These are phyloP conservation scores for Furcasterigmium sp. DNA, from an alignment of 2,329 filamentous ascomycete genomes.

Conservation along the genomic window DNA sequence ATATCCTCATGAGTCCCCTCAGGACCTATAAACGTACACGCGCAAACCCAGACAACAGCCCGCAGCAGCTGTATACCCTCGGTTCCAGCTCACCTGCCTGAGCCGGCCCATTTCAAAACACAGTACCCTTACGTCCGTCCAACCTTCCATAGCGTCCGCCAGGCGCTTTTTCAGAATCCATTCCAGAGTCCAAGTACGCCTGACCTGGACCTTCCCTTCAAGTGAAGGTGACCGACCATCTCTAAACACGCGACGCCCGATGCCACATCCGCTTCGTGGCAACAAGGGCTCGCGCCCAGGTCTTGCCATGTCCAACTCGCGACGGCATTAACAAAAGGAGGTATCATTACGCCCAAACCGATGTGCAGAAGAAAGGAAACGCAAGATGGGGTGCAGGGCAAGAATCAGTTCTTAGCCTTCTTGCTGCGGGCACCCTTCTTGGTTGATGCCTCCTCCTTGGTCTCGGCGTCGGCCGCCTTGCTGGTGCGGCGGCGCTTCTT, in stretches of 20 bases:
- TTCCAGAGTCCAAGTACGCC: background rate
- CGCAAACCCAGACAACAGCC: background rate
- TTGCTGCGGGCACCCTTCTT: constrained; percentile 53
- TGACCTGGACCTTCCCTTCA: no score
- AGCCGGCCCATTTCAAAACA: no score
- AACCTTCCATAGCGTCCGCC: background rate
- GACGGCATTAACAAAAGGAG: constrained; percentile 5
- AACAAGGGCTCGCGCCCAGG: background rate
- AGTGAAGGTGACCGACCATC: background rate
- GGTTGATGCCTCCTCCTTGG: constrained; percentile 31
- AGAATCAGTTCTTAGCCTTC: constrained; percentile 40
- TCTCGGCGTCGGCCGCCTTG: constrained; percentile 46
- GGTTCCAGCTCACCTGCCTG: background rate
- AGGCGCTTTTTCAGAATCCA: background rate
- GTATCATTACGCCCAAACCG: constrained; percentile 11
- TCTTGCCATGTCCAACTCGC: background rate
- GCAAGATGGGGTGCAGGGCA: background rate
- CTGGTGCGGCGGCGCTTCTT: constrained; percentile 57
- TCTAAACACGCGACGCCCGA: background rate
- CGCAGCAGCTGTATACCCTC: background rate
- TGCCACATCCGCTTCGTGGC: background rate
- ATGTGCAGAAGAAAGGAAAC: constrained; percentile 5
- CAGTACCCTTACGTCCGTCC: no score
- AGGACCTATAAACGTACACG: background rate
- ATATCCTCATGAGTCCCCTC: background rate